Evolutionary conservation across 352 stramenopile genomes (phyloP).

Genomic region (Globisporangium sylvaticum): DNA sequence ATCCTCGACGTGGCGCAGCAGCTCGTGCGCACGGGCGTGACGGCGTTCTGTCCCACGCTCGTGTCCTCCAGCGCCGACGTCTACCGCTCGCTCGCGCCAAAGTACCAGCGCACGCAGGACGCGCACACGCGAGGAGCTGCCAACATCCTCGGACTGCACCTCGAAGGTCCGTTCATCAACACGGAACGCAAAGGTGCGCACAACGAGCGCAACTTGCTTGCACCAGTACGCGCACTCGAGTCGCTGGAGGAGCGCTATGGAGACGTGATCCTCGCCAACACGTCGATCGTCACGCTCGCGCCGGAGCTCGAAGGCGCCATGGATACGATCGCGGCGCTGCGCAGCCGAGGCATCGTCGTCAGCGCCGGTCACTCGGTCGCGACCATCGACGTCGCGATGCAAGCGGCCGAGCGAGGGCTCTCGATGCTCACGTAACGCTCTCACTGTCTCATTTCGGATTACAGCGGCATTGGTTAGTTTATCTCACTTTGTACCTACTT

Average conservation of each 20-base stretch:
- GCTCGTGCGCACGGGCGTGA: constrained; percentile 72
- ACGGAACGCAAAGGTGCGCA: constrained; percentile 76
- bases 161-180: constrained; percentile 91
- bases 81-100: constrained; percentile 56
- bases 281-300: constrained; percentile 84
- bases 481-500: not conserved
- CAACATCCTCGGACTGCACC: constrained; percentile 82
- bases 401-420: constrained; percentile 59
- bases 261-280: constrained; percentile 33
- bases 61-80: constrained; percentile 65
- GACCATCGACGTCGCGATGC: constrained; percentile 60
- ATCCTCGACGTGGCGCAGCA: constrained; percentile 43
- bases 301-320: constrained; percentile 77
- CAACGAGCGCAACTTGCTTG: constrained; percentile 48
- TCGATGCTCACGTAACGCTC: constrained; percentile 73
- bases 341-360: constrained; percentile 35
- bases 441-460: not conserved
- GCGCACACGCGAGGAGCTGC: constrained; percentile 30
- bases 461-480: not conserved
- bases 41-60: constrained; percentile 87
- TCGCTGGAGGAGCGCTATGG: constrained; percentile 56
- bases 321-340: constrained; percentile 17
- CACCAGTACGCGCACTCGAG: constrained; percentile 32
- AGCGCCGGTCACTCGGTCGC: constrained; percentile 79
- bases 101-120: constrained; percentile 38